Conservation (phyloP, 176 grass and related monocot species). For the Saccharum spontaneum region DNA sequence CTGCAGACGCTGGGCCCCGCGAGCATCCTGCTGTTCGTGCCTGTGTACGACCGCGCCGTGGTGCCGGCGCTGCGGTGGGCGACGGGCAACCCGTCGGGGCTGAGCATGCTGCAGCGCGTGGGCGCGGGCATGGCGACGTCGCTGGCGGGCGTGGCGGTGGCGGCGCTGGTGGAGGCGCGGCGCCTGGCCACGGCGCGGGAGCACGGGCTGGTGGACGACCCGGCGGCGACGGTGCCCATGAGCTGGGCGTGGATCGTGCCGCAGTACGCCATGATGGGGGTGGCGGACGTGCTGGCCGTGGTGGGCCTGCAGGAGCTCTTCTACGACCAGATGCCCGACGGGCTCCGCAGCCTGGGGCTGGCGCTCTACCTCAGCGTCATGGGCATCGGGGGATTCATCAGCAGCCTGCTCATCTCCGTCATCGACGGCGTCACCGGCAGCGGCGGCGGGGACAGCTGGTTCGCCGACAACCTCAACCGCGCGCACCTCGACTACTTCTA, state of each 20-base stretch:
- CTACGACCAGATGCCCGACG: conserved; percentile 55
- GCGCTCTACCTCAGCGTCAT: conserved; percentile 65
- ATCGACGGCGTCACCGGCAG: conserved; percentile 33
- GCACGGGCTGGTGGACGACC: conserved; percentile 40
- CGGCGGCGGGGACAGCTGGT: conserved; percentile 37
- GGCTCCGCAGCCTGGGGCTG: conserved; percentile 43
- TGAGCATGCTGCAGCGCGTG: conserved; percentile 58
- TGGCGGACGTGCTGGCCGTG: conserved; percentile 50
- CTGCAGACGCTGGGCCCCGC: conserved; percentile 34
- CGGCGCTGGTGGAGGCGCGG: conserved; percentile 45
- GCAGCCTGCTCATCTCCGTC: conserved; percentile 51
- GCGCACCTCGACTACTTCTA: conserved; percentile 78
- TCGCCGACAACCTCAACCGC: conserved; percentile 62
- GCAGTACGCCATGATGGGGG: conserved; percentile 49
- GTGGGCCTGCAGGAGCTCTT: conserved; percentile 68
- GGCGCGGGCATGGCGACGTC: conserved; percentile 54
- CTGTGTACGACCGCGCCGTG: conserved; percentile 46
- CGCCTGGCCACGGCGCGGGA: conserved; percentile 35
- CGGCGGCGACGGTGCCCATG: conserved; percentile 46
- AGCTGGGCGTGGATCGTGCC: conserved; percentile 49
- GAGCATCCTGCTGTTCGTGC: conserved; percentile 47
- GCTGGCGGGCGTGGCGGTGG: background rate
- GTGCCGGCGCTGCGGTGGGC: conserved; percentile 35
- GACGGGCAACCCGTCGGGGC: conserved; percentile 36
- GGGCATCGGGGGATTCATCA: conserved; percentile 57